Base-by-base conservation (phyloP, 2,329 filamentous ascomycete species). In the Venturia effusa region DNA sequence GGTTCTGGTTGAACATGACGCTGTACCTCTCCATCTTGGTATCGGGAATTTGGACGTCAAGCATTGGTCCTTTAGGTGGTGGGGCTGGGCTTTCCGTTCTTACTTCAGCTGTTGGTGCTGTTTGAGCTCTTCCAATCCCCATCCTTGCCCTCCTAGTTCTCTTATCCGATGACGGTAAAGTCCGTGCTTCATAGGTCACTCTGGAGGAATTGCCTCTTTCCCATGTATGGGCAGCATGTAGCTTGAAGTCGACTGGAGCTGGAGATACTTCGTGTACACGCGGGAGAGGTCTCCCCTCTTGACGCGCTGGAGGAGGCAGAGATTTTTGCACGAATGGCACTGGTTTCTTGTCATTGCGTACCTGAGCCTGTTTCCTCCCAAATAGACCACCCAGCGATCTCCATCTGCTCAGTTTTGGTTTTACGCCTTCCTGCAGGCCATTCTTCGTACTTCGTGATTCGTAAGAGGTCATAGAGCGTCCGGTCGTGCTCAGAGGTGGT, bases 11-110 rank as follows among this genome's bases (percentile, higher is more conserved):
- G 71, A 97, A 97, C 92, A 97, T 97, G 68, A 97, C 84, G 69
- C 92, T 96, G 69, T 96, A 97, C 60, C 93, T 81, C 72, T 97
- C 93, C 81, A 97, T 81, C 67, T 88, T 85, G 64, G 89, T 82
- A 61, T 84, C 83, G 0, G 93, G 92, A 64, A 97, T 94, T 62
- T 92, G 85, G 19, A 97, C 82, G 69, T 92, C 81, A 24, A 97
- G 77, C 45, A 76, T 69, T 2, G 73, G 75, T 24, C 68, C 73
- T 55, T 43, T 61, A 5, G 57, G 34, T 37, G 62, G 37, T n/a
- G 51, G 34, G 17, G 27, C 32, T 32, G 62, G 62, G 22, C 55
- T 61, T 32, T 48, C 51, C 2, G 24, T 5, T 24, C 45, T 57
- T 30, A 4, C 39, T 40, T 19, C 32, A n/a, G 1, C 45, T 24